Evolutionary conservation across 176 grass and related monocot species (phyloP), one percentile per base, ranked within the genome.

Genomic region (Triticum aestivum): DNA sequence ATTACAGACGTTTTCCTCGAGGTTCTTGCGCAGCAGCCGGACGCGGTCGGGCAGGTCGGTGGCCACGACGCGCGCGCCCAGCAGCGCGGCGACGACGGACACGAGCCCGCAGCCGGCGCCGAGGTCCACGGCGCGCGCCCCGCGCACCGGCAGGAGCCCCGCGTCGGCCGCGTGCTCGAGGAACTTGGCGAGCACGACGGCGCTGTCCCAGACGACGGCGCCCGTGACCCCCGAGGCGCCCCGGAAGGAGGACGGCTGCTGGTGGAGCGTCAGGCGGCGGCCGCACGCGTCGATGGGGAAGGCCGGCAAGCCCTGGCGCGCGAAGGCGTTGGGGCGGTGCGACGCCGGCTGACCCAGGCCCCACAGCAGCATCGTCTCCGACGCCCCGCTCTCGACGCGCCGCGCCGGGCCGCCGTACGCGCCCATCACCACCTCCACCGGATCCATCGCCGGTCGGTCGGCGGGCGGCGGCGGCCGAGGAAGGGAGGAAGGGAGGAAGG

Each of bases 171-270:
- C 86, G 75, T 96, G 93, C 90, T 98, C 96, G 24, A 98, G 65
- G 92, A 98, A 91, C 90, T 94, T 98, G 73, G 92, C 93, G 21
- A 98, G 90, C 66, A 96, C 90, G 49, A 96, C 85, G 44, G 86
- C 92, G 81, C 93, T 96, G 84, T 98, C 96, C 96, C 93, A 98
- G n/a, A 98, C 90, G 14, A 98, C 92, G 8, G 93, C 93, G 26
- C 93, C 93, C 3, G 93, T 96, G 27, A 98, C 96, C 6, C 93
- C 96, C 0, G 92, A 92, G 0, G 88, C 84, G 20, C 84, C 47
- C 91, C 91, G 93, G 85, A 91, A 95, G 65, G 89, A 92, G 39
- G 92, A 98, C 9, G 97, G 93, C 10, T 92, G 96, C 78, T 94
- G 94, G 88, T 90, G 88, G 61, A 96, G 84, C 21, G 85, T 82